Evolutionary conservation across 306 rosid species (phyloP), one percentile per base, ranked within the genome.

Genomic region (Cicer cuneatum): DNA sequence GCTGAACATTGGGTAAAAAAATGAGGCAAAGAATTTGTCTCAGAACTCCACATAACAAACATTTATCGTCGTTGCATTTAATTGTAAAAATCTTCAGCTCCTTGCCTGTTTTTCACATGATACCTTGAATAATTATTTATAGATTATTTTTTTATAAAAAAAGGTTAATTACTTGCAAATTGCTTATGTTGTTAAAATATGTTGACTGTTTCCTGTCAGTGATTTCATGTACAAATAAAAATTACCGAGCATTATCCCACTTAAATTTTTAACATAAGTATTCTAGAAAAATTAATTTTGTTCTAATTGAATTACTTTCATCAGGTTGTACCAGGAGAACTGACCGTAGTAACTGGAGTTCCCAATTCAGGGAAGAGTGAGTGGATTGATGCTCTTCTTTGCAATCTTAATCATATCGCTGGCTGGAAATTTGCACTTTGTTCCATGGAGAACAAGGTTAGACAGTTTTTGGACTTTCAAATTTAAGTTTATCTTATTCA

Each of bases 351-450:
- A 40, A 94, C 96, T 9, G 99, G 99, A 47, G 87, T 94, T 81
- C 99, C 99, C 47, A 94, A 94, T 85, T 94, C 99, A 7, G 99
- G 99, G 73, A 94, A 94, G 89, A 94, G 96, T 82, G 99, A 94
- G 81, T 94, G 97, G 96, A 94, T 94, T 82, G 99, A 94, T 90
- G 97, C 99, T 64, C 96, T 94, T 61, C 72, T 94, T 73, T 92
- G 97, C 88, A 94, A 94, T 82, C 90, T 94, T 76, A 86, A 87
- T 68, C 82, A 59, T 70, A 53, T 51, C 71, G 72, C 74, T 79
- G 93, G 87, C 66, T 94, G 99, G 99, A 92, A 86, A 83, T 94
- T 94, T 66, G 93, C 82, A 13, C 97, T 94, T 56, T 94, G 99
- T 82, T 92, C 97, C 42, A 92, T 94, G 97, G 99, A 94, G 81